phyloP scores from a whole-genome alignment of 805 yeast genomes.

The Saccharomycopsis javanensis region DNA sequence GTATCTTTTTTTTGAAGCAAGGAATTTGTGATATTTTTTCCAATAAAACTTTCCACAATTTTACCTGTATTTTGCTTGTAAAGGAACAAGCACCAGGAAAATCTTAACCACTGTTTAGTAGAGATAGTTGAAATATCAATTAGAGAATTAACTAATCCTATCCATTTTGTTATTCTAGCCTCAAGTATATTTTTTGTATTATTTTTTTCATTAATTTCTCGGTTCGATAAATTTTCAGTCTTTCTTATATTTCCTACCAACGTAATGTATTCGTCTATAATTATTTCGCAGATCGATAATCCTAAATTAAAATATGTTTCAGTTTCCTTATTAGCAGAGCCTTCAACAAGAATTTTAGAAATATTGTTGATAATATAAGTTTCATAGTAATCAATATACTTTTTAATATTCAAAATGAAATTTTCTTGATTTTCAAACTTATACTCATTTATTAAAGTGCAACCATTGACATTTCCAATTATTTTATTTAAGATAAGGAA shows the following conservation, averaged over 20 bases:
- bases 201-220: constrained; percentile 6
- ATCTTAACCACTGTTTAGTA: constrained; percentile 26
- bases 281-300: constrained; percentile 34
- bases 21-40: neutral
- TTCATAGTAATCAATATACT: constrained; percentile 17
- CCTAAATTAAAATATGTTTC: constrained; percentile 22
- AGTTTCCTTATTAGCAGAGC: neutral
- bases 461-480: neutral
- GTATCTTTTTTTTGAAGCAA: constrained; percentile 5
- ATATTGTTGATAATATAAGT: constrained; percentile 1
- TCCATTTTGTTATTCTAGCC: constrained; percentile 43
- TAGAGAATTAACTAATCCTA: neutral
- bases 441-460: constrained; percentile 3
- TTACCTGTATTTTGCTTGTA: constrained; percentile 29
- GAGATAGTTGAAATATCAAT: neutral
- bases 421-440: constrained; percentile 4
- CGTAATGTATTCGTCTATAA: constrained; percentile 34
- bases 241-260: constrained; percentile 23
- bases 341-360: neutral
- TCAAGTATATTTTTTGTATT: constrained; percentile 25
- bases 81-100: constrained; percentile 40
- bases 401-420: constrained; percentile 6
- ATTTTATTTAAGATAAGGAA: neutral
- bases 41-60: neutral
- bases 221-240: neutral